Conservation (phyloP, 2,329 filamentous ascomycete genomes). For the Aciculosporium take region DNA sequence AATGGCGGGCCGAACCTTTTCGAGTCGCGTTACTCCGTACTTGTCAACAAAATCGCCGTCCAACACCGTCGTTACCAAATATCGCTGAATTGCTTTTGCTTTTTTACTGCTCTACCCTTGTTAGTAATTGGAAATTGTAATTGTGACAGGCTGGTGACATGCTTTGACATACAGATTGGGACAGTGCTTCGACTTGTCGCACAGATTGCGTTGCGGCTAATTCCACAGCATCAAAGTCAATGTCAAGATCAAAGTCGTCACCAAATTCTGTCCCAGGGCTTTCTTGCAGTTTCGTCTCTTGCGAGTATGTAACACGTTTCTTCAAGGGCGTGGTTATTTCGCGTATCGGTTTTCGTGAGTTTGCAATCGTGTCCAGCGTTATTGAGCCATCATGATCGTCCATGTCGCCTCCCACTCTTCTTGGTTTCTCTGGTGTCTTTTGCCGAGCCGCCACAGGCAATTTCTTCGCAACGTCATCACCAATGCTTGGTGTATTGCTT, state of each 20-base stretch:
- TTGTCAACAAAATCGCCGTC: constrained; percentile 54
- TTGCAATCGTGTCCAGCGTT: constrained; percentile 32
- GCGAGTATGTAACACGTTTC: constrained; percentile 4
- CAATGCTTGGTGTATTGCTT: constrained; percentile 7
- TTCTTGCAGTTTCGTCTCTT: constrained; percentile 4
- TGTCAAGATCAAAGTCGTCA: constrained; percentile 48
- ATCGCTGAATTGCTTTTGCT: constrained; percentile 69
- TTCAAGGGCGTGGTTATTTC: constrained; percentile 6
- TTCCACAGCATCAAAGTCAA: constrained; percentile 67
- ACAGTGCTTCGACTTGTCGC: constrained; percentile 14
- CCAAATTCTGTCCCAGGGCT: constrained; percentile 21
- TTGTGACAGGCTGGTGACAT: constrained; percentile 7
- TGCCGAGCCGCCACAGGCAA: background rate
- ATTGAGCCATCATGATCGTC: constrained; percentile 52
- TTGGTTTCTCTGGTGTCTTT: background rate
- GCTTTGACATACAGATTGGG: constrained; percentile 24
- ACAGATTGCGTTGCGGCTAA: constrained; percentile 56
- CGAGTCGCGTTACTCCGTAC: constrained; percentile 42
- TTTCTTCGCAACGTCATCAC: constrained; percentile 17
- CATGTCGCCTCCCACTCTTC: constrained; percentile 35
- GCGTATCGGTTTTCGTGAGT: constrained; percentile 4
- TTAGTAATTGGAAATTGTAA: constrained; percentile 46
- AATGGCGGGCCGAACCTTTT: constrained; percentile 47
- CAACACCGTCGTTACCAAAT: constrained; percentile 62
- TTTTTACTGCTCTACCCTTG: constrained; percentile 51